Evolutionary conservation across 2,329 filamentous ascomycete genomes (phyloP).

Genomic region (Pyrenophora graminea): DNA sequence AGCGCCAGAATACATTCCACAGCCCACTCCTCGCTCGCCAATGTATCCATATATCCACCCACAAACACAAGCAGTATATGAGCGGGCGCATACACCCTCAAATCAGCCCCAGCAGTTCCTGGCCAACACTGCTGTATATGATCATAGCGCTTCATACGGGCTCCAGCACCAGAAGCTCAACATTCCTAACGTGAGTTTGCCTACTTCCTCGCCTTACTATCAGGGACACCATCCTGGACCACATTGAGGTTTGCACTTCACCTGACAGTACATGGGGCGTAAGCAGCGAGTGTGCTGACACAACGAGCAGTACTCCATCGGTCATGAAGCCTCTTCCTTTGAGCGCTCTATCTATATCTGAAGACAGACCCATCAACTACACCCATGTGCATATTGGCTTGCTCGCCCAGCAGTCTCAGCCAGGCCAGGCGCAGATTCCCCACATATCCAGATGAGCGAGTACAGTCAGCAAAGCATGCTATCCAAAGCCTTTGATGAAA

Average conservation of each 20-base stretch:
- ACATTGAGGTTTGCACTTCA: slow-evolving; percentile 14
- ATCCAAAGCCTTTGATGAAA: too few relatives aligned
- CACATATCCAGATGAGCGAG: too few relatives aligned
- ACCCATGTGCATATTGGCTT: background rate
- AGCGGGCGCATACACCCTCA: slow-evolving; percentile 19
- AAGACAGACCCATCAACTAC: background rate
- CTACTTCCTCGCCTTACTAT: slow-evolving; percentile 16
- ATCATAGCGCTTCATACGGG: slow-evolving; percentile 14
- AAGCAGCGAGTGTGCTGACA: slow-evolving; percentile 11
- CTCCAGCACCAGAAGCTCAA: slow-evolving; percentile 12
- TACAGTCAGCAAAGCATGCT: too few relatives aligned
- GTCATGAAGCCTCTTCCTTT: slow-evolving; percentile 2
- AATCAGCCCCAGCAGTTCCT: slow-evolving; percentile 17
- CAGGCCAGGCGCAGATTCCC: background rate
- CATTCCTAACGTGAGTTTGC: slow-evolving; percentile 24
- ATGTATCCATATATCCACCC: slow-evolving; percentile 20
- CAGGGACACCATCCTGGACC: slow-evolving; percentile 11
- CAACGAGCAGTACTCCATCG: slow-evolving; percentile 10
- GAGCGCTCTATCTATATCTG: slow-evolving; percentile 5
- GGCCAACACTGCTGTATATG: slow-evolving; percentile 16
- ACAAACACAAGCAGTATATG: slow-evolving; percentile 13
- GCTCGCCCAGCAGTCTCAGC: background rate
- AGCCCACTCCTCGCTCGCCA: slow-evolving; percentile 11
- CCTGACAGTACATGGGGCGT: slow-evolving; percentile 3
- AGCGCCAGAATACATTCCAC: slow-evolving; percentile 14